phyloP scores from a whole-genome alignment of 208 protist genomes.

The Polymyxa betae region DNA sequence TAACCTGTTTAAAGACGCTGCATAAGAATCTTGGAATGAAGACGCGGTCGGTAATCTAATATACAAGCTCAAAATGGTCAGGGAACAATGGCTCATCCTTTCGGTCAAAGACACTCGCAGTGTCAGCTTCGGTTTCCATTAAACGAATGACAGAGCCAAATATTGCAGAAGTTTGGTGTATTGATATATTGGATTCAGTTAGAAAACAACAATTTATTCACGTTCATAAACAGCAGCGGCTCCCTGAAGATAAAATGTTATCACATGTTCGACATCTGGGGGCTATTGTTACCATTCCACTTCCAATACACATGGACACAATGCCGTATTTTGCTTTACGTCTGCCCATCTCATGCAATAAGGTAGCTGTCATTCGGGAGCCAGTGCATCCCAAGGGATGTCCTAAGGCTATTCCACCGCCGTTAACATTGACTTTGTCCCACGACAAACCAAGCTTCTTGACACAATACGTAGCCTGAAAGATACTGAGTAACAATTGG shows the following conservation, averaged over 20 bases:
- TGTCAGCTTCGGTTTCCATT: no score
- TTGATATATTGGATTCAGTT: no score
- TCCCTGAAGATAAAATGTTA: neutral
- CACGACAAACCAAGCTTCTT: conserved; percentile 35
- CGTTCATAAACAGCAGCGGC: conserved; percentile 49
- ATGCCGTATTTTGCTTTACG: conserved; percentile 31
- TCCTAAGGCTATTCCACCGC: conserved; percentile 76
- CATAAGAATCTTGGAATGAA: no score
- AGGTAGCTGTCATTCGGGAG: conserved; percentile 68
- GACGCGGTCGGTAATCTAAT: no score
- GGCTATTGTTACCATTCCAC: neutral
- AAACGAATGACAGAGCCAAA: no score
- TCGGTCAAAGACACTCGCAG: no score
- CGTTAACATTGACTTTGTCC: conserved; percentile 74
- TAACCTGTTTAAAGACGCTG: no score
- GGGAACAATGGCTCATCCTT: no score
- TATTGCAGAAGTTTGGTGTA: no score
- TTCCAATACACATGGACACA: conserved; percentile 44
- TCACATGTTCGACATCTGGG: neutral
- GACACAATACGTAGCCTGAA: conserved; percentile 38
- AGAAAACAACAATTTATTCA: no score
- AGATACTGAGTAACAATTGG: neutral
- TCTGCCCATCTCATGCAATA: conserved; percentile 64
- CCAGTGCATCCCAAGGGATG: conserved; percentile 77
- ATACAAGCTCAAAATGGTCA: no score